Percentiles rank a stretch among this genome's conserved stretches.
These are phyloP conservation scores for Marvania coccoides DNA, from an alignment of 139 green algal genomes.

Conservation along the genomic window DNA sequence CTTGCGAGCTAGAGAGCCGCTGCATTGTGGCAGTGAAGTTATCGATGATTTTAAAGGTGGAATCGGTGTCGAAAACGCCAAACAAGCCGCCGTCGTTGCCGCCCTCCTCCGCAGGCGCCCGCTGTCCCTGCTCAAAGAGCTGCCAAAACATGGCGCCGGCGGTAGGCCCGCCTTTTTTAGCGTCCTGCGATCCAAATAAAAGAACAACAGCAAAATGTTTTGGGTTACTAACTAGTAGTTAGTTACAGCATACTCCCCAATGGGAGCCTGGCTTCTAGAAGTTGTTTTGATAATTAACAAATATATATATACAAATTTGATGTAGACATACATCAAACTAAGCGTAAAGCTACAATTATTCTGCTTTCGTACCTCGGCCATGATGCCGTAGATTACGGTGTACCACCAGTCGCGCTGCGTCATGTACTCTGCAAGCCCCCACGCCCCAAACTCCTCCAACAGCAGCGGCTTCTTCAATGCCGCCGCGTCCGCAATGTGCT, in stretches of 20 bases:
- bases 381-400: not conserved
- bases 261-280: too few species aligned
- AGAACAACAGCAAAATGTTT: too few species aligned
- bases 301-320: too few species aligned
- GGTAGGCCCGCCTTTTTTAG: slow-evolving; percentile 14
- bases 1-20: not conserved
- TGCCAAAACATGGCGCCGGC: slow-evolving; percentile 53
- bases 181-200: slow-evolving; percentile 5
- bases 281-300: too few species aligned
- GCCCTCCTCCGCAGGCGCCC: slow-evolving; percentile 30
- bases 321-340: too few species aligned
- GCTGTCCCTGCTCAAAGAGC: slow-evolving; percentile 44
- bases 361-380: slow-evolving; percentile 11
- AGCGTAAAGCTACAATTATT: too few species aligned
- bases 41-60: slow-evolving; percentile 10
- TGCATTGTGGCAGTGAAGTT: slow-evolving; percentile 16
- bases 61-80: slow-evolving; percentile 21
- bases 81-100: slow-evolving; percentile 14
- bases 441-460: slow-evolving; percentile 40
- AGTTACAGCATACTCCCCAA: too few species aligned
- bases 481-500: slow-evolving; percentile 18
- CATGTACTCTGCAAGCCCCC: not conserved
- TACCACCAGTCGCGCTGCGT: slow-evolving; percentile 8
- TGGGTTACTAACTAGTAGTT: too few species aligned
- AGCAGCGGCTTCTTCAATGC: slow-evolving; percentile 31